Percentiles rank a stretch among this genome's conserved stretches.
These are phyloP conservation scores for Mallotus repandus DNA, from an alignment of 441 rosid genomes.

Conservation along the genomic window DNA sequence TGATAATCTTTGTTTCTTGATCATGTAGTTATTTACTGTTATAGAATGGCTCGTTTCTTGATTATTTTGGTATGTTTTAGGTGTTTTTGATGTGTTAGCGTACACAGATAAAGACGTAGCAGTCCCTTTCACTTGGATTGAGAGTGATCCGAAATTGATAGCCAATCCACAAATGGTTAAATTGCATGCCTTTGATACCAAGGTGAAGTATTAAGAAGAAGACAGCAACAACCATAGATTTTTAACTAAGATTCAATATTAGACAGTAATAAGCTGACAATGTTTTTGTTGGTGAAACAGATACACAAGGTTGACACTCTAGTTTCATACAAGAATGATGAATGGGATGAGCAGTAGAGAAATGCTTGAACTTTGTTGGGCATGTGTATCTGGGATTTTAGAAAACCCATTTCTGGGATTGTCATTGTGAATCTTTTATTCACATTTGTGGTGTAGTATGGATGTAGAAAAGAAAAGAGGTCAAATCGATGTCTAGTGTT, in stretches of 20 bases:
- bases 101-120: conserved; percentile 85
- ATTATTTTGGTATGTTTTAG: conserved; percentile 37
- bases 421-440: conserved; percentile 29
- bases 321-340: conserved; percentile 93
- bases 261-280: background rate
- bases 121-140: conserved; percentile 91
- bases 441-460: conserved; percentile 14
- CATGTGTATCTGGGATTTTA: background rate
- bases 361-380: background rate
- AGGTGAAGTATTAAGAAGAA: conserved; percentile 40
- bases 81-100: conserved; percentile 93
- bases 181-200: conserved; percentile 91
- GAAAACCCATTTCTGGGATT: too few relatives aligned
- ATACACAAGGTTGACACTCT: conserved; percentile 97
- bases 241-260: background rate
- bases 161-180: conserved; percentile 98
- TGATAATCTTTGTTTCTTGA: background rate
- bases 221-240: background rate
- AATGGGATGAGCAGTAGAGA: conserved; percentile 77
- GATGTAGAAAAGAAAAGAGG: background rate
- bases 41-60: too few relatives aligned
- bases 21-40: too few relatives aligned
- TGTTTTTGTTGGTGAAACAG: conserved; percentile 39
- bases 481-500: background rate
- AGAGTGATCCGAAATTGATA: conserved; percentile 88